Evolutionary conservation across 805 yeast genomes (phyloP).

Genomic region (Ogataea corticis): DNA sequence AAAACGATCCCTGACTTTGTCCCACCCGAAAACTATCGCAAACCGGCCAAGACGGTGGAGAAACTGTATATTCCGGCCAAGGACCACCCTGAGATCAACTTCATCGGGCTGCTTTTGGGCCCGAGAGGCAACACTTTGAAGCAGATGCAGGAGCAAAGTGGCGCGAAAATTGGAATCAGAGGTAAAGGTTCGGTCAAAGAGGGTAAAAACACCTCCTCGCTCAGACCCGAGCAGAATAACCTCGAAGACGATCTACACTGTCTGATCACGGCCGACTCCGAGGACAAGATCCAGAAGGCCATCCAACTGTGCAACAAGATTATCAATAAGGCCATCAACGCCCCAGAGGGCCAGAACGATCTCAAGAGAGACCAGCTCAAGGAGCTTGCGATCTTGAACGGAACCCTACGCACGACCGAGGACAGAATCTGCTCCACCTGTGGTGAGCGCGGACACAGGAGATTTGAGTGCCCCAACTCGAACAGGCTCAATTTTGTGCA

Average conservation of each 20-base stretch:
- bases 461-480: constrained; percentile 62
- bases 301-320: constrained; percentile 71
- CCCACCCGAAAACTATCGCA: constrained; percentile 77
- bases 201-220: constrained; percentile 61
- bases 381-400: constrained; percentile 90
- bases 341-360: constrained; percentile 94
- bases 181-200: constrained; percentile 97
- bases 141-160: constrained; percentile 77
- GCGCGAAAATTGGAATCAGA: constrained; percentile 86
- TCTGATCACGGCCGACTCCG: constrained; percentile 78
- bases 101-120: constrained; percentile 86
- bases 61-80: constrained; percentile 82
- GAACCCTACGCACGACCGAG: constrained; percentile 78
- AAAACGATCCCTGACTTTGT: constrained; percentile 70
- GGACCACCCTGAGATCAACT: constrained; percentile 89
- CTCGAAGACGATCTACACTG: constrained; percentile 88
- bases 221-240: constrained; percentile 50
- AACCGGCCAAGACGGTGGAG: constrained; percentile 66
- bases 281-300: constrained; percentile 74
- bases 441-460: constrained; percentile 65
- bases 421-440: constrained; percentile 63
- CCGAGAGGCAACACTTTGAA: constrained; percentile 93
- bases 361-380: constrained; percentile 86
- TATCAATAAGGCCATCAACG: constrained; percentile 76
- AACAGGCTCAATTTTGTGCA: constrained; percentile 46